phyloP scores from a whole-genome alignment of 768 basidiomycete species.

The Dendrothele bispora region DNA sequence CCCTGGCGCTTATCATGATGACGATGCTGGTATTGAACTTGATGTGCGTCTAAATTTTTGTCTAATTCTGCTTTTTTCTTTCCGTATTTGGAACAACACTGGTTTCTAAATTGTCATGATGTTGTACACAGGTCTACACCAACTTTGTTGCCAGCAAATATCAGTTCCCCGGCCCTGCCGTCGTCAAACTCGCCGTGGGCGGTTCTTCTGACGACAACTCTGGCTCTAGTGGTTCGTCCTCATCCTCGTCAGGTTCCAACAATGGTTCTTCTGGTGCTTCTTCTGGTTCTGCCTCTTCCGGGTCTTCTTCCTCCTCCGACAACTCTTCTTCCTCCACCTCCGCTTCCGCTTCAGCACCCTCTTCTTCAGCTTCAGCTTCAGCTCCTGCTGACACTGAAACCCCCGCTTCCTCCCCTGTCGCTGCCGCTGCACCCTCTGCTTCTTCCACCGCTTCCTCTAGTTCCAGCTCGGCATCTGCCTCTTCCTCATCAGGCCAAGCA shows the following conservation, averaged over 20 bases:
- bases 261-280: too few species aligned
- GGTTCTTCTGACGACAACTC: not conserved
- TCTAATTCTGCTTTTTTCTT: too few species aligned
- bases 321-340: not conserved
- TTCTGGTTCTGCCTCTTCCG: too few species aligned
- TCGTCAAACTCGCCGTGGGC: constrained; percentile 1
- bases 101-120: not conserved
- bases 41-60: too few species aligned
- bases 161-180: constrained; percentile 5
- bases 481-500: too few species aligned
- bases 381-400: too few species aligned
- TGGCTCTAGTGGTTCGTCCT: too few species aligned
- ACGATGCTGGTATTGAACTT: constrained; percentile 37
- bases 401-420: not conserved
- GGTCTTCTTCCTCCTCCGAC: not conserved
- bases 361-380: too few species aligned
- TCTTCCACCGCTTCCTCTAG: constrained; percentile 2
- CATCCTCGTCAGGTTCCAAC: too few species aligned
- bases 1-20: constrained; percentile 51
- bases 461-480: not conserved
- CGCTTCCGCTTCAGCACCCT: too few species aligned
- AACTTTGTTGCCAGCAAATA: constrained; percentile 2
- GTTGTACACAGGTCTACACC: not conserved
- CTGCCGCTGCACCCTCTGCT: not conserved
- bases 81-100: not conserved